Conservation (phyloP, 257 asterid genomes). For the Coffea eugenioides region DNA sequence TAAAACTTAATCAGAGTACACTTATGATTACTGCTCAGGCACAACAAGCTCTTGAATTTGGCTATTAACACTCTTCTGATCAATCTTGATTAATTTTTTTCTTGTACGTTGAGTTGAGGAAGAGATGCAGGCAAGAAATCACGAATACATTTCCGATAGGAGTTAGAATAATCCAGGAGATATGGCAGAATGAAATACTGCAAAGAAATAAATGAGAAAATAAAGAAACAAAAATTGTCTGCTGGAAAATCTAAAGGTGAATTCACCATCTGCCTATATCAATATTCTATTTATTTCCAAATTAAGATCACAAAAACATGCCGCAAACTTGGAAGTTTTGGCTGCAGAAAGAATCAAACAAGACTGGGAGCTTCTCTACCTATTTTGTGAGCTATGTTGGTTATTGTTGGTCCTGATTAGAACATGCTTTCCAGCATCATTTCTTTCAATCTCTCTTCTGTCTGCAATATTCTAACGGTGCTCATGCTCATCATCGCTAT, state of each 20-base stretch:
- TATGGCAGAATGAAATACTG: too few relatives aligned
- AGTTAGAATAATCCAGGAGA: not conserved
- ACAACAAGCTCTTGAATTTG: not conserved
- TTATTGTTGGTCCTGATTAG: conserved; percentile 5
- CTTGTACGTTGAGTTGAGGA: not conserved
- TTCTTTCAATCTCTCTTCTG: not conserved
- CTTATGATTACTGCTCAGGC: not conserved
- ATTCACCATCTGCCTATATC: not conserved
- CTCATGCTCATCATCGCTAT: not conserved
- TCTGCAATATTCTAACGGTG: conserved; percentile 2
- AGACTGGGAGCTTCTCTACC: conserved; percentile 11
- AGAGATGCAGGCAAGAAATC: not conserved
- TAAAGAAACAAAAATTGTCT: not conserved
- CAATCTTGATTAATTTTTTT: not conserved
- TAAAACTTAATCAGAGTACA: not conserved
- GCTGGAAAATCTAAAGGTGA: not conserved
- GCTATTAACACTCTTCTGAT: not conserved
- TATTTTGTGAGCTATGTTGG: conserved; percentile 2
- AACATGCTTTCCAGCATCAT: conserved; percentile 20
- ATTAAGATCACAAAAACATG: not conserved
- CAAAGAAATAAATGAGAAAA: not conserved
- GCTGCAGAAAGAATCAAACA: conserved; percentile 9
- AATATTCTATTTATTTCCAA: conserved; percentile 10
- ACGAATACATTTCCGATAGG: not conserved
- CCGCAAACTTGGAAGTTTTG: conserved; percentile 8